phyloP scores from a whole-genome alignment of 805 yeast genomes.

The Blastobotrys robertii region DNA sequence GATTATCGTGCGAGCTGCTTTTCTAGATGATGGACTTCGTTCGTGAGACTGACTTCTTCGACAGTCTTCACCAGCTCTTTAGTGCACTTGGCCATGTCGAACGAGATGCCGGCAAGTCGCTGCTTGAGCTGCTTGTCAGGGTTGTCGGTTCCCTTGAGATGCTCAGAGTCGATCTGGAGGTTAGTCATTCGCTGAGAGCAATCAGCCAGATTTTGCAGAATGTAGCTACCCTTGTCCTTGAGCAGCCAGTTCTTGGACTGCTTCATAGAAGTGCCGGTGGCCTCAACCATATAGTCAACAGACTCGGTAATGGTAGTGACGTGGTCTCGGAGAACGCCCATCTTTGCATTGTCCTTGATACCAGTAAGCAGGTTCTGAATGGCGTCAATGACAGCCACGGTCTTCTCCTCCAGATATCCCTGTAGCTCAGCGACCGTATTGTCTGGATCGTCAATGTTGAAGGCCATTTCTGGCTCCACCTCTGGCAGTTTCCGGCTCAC shows the following conservation, averaged over 20 bases:
- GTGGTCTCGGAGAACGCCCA: constrained; percentile 61
- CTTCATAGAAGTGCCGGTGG: constrained; percentile 78
- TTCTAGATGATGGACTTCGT: constrained; percentile 75
- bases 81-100: constrained; percentile 93
- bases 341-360: constrained; percentile 47
- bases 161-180: constrained; percentile 40
- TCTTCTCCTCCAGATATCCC: constrained; percentile 83
- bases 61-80: constrained; percentile 93
- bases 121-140: constrained; percentile 89
- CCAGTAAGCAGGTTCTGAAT: constrained; percentile 66
- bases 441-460: constrained; percentile 80
- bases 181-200: constrained; percentile 76
- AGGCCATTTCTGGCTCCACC: constrained; percentile 28
- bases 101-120: constrained; percentile 89
- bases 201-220: constrained; percentile 75
- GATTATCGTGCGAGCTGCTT: constrained; percentile 30
- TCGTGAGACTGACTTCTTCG: constrained; percentile 84
- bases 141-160: constrained; percentile 33
- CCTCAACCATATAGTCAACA: constrained; percentile 80
- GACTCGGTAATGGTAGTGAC: constrained; percentile 70
- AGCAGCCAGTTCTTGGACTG: constrained; percentile 78
- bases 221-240: constrained; percentile 87
- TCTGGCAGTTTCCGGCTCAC: neutral
- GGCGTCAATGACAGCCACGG: constrained; percentile 82
- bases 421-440: constrained; percentile 77